Percentiles rank a stretch among this genome's conserved stretches.
Evolutionary conservation across 208 protist species (phyloP).

Genomic region (Naegleria fowleri): DNA sequence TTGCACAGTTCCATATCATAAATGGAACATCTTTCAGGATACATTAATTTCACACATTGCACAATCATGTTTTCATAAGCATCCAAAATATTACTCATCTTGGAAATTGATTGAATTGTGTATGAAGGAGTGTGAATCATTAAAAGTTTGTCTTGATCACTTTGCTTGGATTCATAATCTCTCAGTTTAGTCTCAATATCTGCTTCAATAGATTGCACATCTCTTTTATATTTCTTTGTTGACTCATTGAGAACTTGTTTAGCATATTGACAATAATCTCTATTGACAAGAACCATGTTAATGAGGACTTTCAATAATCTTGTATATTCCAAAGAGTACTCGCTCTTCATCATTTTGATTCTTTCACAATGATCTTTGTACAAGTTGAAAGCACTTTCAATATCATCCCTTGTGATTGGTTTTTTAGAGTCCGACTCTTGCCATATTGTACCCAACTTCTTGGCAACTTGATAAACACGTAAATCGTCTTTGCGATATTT

Average conservation of each 20-base stretch:
- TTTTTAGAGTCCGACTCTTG: not conserved
- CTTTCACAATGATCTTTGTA: not conserved
- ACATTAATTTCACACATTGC: not conserved
- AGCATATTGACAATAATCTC: not conserved
- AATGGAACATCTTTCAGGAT: not conserved
- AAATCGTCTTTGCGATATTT: not conserved
- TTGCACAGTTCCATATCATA: conserved; percentile 12
- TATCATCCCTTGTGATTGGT: not conserved
- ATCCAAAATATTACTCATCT: not conserved
- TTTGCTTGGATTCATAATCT: not conserved
- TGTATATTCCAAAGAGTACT: not conserved
- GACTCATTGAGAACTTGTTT: not conserved
- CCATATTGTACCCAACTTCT: not conserved
- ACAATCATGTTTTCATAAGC: conserved; percentile 7
- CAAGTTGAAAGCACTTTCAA: not conserved
- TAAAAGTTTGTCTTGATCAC: not conserved
- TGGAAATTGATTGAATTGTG: not conserved
- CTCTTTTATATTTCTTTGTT: not conserved
- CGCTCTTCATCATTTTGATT: not conserved
- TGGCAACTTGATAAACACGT: not conserved
- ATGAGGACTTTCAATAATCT: not conserved
- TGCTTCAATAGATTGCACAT: not conserved
- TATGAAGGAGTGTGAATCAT: not conserved
- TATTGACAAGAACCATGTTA: not conserved
- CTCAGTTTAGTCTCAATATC: not conserved